A percentile compares a stretch with the other conserved stretches of the same genome.
Evolutionary conservation across 768 basidiomycete species (phyloP).

Genomic region (Suillus americanus): DNA sequence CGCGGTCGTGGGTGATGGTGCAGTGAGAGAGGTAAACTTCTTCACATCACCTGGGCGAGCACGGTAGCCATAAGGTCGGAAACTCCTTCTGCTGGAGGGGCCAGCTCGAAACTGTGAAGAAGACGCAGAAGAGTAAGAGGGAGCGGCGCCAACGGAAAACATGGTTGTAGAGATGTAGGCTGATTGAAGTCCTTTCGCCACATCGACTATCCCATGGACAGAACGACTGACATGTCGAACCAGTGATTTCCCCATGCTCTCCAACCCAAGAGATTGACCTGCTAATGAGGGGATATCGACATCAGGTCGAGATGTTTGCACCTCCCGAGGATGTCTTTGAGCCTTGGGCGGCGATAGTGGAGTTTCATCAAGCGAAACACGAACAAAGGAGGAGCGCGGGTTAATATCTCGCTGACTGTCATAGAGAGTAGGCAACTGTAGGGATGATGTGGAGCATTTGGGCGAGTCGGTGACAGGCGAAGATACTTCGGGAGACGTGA

Average conservation of each 20-base stretch:
- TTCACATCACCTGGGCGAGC: slow-evolving; percentile 43
- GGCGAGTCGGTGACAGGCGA: slow-evolving; percentile 35
- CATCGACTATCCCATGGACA: slow-evolving; percentile 44
- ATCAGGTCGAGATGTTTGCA: not conserved
- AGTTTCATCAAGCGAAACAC: slow-evolving; percentile 37
- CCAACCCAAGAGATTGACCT: slow-evolving; percentile 4
- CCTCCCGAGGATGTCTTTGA: not conserved
- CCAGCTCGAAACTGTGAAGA: slow-evolving; percentile 17
- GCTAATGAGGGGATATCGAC: not conserved
- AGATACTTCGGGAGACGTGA: slow-evolving; percentile 30
- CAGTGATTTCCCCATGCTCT: slow-evolving; percentile 13
- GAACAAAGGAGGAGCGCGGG: slow-evolving; percentile 34
- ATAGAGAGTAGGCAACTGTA: slow-evolving; percentile 27
- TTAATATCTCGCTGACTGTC: slow-evolving; percentile 34
- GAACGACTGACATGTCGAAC: slow-evolving; percentile 35
- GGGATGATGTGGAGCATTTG: slow-evolving; percentile 22
- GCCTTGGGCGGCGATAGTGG: slow-evolving; percentile 30
- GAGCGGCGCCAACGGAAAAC: slow-evolving; percentile 37
- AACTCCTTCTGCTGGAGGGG: slow-evolving; percentile 14
- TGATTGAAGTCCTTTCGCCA: slow-evolving; percentile 56
- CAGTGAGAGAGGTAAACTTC: slow-evolving; percentile 34
- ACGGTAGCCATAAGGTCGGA: slow-evolving; percentile 42
- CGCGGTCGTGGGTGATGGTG: slow-evolving; percentile 10
- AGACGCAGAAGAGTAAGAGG: slow-evolving; percentile 22
- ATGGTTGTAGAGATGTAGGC: slow-evolving; percentile 57